Base-by-base conservation (phyloP, 2,329 filamentous ascomycete species). In the Fusarium oligoseptatum region DNA sequence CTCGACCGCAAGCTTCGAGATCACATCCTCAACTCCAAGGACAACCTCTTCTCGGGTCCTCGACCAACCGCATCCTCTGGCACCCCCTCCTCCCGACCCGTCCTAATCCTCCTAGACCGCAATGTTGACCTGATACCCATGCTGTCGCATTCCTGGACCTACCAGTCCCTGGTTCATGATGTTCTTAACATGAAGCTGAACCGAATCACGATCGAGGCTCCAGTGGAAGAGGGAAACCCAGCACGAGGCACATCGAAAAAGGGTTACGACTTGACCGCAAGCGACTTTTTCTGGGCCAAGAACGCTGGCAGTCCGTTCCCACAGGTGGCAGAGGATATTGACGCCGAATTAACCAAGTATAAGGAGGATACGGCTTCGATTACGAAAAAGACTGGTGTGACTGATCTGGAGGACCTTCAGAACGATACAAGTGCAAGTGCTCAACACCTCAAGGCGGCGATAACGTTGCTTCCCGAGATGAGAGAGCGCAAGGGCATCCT, bases 121-220 rank as follows among this genome's bases (percentile, higher is more conserved):
- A 98, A 98, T 80, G 92, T 99, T 52, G 97, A 99, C 82, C 85
- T 99, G 63, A 95, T 98, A 74, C 95, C 97, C 3, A 98, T 99
- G 97, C 89, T 99, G n/a, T 98, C 96, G 15, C 97, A 99, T 84
- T 98, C 95, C 22, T 89, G 88, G 88, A 89, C 89, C 10, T 91
- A 97, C 78, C 95, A 97, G 82, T 97, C 94, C 9, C 86, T 98
- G 12, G 94, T 97, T 17, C 93, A 91, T 76, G 90, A 89, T 72
- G 86, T 89, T 17, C 84, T 89, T 61, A 85, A 85, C 73, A 87
- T 88, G 85, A 87, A 87, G 80, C 89, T 98, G 43, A 99, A 98
- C 82, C 93, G 96, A 39, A 98, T 99, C 76, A 98, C 95, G 1
- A 93, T 99, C 52, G 95, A 98, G 80, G 92, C 93, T 0, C 92